phyloP scores from a whole-genome alignment of 1,284 basidiomycete species.

The Cerrena zonata region DNA sequence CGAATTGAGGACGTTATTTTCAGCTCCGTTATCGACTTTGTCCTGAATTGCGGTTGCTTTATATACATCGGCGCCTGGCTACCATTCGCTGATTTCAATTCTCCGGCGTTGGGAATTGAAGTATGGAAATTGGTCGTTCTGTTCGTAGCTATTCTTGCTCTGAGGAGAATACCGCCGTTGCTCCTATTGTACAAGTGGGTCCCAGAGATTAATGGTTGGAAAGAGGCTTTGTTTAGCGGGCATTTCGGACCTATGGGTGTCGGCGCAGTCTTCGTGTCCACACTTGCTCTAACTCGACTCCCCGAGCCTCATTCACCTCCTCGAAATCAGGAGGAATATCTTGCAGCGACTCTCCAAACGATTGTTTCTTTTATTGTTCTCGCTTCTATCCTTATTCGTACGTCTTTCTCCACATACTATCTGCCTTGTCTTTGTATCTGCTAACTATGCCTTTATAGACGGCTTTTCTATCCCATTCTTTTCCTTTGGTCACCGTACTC shows the following conservation, averaged over 20 bases:
- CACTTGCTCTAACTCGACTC: constrained; percentile 65
- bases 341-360: constrained; percentile 68
- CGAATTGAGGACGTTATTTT: constrained; percentile 84
- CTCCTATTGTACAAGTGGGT: constrained; percentile 74
- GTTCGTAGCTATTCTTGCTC: constrained; percentile 57
- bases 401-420: background rate
- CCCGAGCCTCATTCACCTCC: constrained; percentile 57
- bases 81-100: constrained; percentile 68
- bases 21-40: constrained; percentile 80
- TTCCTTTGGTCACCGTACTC: constrained; percentile 59
- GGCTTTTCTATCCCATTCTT: constrained; percentile 88
- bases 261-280: constrained; percentile 81
- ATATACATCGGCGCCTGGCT: constrained; percentile 89
- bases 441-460: constrained; percentile 43
- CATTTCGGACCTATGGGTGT: constrained; percentile 84
- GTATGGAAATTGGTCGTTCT: constrained; percentile 72
- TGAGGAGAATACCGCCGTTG: constrained; percentile 75
- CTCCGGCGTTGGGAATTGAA: constrained; percentile 56
- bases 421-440: background rate
- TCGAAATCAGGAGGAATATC: constrained; percentile 58
- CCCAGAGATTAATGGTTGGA: constrained; percentile 78
- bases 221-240: constrained; percentile 77
- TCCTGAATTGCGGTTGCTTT: constrained; percentile 83
- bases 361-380: constrained; percentile 83
- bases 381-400: constrained; percentile 76